phyloP scores from a whole-genome alignment of 2,329 filamentous ascomycete species.

The Epichloe coenophiala region DNA sequence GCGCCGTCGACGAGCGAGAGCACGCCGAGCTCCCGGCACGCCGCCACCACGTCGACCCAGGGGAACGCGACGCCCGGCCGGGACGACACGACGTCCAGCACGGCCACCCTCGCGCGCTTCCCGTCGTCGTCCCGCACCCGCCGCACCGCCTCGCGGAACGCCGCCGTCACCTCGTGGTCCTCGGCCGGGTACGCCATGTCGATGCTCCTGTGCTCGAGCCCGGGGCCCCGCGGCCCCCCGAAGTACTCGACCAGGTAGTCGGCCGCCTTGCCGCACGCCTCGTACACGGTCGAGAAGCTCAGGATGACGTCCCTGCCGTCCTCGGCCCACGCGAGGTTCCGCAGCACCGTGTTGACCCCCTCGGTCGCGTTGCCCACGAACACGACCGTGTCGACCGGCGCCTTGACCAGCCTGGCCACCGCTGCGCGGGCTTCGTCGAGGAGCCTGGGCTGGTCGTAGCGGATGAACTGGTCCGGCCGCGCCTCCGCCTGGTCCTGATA shows the following conservation, averaged over 20 bases:
- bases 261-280: conserved; percentile 60
- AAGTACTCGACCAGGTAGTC: conserved; percentile 58
- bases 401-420: conserved; percentile 53
- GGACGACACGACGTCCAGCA: conserved; percentile 68
- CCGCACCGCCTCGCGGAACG: conserved; percentile 46
- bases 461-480: conserved; percentile 62
- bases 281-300: conserved; percentile 69
- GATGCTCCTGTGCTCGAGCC: conserved; percentile 38
- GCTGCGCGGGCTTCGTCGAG: conserved; percentile 57
- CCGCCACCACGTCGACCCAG: conserved; percentile 51
- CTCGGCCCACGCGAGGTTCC: conserved; percentile 52
- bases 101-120: conserved; percentile 49
- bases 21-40: conserved; percentile 54
- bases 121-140: conserved; percentile 36
- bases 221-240: conserved; percentile 10
- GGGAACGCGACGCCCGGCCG: conserved; percentile 69
- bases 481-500: conserved; percentile 56
- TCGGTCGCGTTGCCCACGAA: conserved; percentile 73
- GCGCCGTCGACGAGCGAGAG: conserved; percentile 72
- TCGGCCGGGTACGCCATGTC: conserved; percentile 53
- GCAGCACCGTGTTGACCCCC: conserved; percentile 66
- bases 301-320: conserved; percentile 68
- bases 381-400: conserved; percentile 52
- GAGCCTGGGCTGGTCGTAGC: conserved; percentile 48
- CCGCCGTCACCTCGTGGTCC: conserved; percentile 49